Evolutionary conservation across 106 monocot genomes (phyloP).

Genomic region (Phalaenopsis aphrodite): DNA sequence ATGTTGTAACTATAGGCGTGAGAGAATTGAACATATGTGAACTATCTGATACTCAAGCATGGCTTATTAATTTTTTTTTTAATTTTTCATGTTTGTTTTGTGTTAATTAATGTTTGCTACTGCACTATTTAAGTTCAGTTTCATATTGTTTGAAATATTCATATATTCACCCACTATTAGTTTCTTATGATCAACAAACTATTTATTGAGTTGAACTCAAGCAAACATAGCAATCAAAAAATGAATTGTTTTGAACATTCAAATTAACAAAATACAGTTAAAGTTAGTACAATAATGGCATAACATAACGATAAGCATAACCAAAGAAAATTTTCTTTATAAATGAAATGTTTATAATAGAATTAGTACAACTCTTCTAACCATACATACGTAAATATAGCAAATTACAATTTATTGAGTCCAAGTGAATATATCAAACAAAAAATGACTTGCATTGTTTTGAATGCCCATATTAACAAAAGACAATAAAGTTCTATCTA

Average conservation of each 20-base stretch:
- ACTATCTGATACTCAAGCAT: no score
- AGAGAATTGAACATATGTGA: no score
- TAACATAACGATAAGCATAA: background rate
- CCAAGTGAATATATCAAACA: background rate
- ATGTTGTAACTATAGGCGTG: no score
- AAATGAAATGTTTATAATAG: background rate
- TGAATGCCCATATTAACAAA: background rate
- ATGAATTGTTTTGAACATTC: background rate
- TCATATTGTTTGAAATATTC: background rate
- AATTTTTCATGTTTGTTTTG: no score
- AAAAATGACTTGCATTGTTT: background rate
- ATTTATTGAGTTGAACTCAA: background rate
- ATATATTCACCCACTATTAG: background rate
- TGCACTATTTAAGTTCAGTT: background rate
- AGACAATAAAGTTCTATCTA: background rate
- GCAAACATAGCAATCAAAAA: background rate
- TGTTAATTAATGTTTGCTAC: no score
- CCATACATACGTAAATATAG: background rate
- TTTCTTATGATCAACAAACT: background rate
- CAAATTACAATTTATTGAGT: background rate
- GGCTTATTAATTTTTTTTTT: no score
- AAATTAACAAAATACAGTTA: background rate
- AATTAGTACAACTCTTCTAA: background rate
- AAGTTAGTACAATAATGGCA: background rate
- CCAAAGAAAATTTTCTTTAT: background rate